These are phyloP conservation scores for Penicillium capsulatum DNA, from an alignment of 2,329 filamentous ascomycete species.

Conservation along the genomic window DNA sequence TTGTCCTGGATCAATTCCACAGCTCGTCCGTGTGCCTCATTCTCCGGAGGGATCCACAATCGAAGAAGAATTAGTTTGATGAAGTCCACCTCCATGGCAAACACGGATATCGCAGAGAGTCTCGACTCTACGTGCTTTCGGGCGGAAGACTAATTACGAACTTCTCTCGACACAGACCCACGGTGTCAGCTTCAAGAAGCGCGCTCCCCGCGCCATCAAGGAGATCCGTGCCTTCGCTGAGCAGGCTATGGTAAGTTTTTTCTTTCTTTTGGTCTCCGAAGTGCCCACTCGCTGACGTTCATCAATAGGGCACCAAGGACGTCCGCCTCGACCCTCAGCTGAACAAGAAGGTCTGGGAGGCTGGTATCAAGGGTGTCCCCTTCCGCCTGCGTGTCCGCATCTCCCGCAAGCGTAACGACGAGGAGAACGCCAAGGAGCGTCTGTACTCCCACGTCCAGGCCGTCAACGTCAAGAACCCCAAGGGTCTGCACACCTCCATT, in stretches of 20 bases:
- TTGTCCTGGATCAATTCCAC: too few relatives aligned
- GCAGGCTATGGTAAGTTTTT: constrained; percentile 83
- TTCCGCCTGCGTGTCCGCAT: constrained; percentile 97
- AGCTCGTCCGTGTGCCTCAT: too few relatives aligned
- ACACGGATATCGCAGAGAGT: constrained; percentile 29
- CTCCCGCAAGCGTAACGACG: constrained; percentile 99
- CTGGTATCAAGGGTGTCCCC: constrained; percentile 96
- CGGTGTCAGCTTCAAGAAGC: constrained; percentile 99
- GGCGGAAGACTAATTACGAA: constrained; percentile 65
- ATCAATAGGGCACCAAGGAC: constrained; percentile 83
- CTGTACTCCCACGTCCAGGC: constrained; percentile 99
- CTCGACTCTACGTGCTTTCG: constrained; percentile 44
- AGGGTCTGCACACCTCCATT: constrained; percentile 89
- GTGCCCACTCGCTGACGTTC: not conserved
- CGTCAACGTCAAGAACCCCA: constrained; percentile 98
- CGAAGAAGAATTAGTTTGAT: constrained; percentile 57
- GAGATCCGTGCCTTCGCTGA: constrained; percentile 95
- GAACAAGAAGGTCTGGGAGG: constrained; percentile 99
- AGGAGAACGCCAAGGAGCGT: constrained; percentile 99
- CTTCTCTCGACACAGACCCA: constrained; percentile 66
- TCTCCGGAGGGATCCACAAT: not conserved
- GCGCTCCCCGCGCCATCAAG: constrained; percentile 97
- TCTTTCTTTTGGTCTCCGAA: too few relatives aligned
- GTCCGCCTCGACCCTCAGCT: constrained; percentile 97
- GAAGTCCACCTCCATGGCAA: constrained; percentile 61